Evolutionary conservation across 805 yeast species (phyloP).

Genomic region (Hanseniaspora osmophila): DNA sequence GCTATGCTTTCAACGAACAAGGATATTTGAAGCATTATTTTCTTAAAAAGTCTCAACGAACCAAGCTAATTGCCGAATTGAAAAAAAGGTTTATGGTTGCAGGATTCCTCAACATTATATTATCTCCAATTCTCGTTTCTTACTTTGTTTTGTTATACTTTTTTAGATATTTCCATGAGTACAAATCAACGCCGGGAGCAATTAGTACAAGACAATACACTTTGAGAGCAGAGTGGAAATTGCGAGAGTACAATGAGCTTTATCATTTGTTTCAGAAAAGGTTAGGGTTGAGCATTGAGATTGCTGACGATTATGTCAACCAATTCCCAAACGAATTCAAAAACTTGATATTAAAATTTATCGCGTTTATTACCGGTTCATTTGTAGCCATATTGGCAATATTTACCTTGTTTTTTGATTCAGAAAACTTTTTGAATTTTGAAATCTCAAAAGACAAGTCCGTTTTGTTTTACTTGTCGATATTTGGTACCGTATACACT

Average conservation of each 20-base stretch:
- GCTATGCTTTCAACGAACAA: slow-evolving; percentile 66
- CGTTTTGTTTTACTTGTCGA: slow-evolving; percentile 73
- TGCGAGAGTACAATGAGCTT: slow-evolving; percentile 86
- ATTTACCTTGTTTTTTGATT: slow-evolving; percentile 55
- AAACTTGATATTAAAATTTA: slow-evolving; percentile 40
- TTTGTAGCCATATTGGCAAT: slow-evolving; percentile 77
- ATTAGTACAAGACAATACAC: slow-evolving; percentile 79
- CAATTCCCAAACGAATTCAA: slow-evolving; percentile 80
- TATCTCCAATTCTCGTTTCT: slow-evolving; percentile 75
- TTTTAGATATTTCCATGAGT: slow-evolving; percentile 84
- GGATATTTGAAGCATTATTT: slow-evolving; percentile 70
- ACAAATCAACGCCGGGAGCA: slow-evolving; percentile 73
- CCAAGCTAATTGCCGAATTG: slow-evolving; percentile 52
- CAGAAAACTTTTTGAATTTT: slow-evolving; percentile 80
- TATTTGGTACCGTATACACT: slow-evolving; percentile 83
- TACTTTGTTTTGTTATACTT: slow-evolving; percentile 77
- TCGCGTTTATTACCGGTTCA: slow-evolving; percentile 73
- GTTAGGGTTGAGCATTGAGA: slow-evolving; percentile 57
- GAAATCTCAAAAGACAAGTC: slow-evolving; percentile 74
- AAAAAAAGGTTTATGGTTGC: slow-evolving; percentile 74
- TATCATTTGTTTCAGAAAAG: slow-evolving; percentile 78
- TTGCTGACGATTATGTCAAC: slow-evolving; percentile 72
- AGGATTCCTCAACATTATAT: slow-evolving; percentile 65
- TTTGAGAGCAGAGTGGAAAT: slow-evolving; percentile 88
- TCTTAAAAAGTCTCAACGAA: slow-evolving; percentile 56